Evolutionary conservation across 192 early-diverging fungal genomes (phyloP), one percentile per base, ranked within the genome.

Genomic region (Martensiomyces pterosporus): DNA sequence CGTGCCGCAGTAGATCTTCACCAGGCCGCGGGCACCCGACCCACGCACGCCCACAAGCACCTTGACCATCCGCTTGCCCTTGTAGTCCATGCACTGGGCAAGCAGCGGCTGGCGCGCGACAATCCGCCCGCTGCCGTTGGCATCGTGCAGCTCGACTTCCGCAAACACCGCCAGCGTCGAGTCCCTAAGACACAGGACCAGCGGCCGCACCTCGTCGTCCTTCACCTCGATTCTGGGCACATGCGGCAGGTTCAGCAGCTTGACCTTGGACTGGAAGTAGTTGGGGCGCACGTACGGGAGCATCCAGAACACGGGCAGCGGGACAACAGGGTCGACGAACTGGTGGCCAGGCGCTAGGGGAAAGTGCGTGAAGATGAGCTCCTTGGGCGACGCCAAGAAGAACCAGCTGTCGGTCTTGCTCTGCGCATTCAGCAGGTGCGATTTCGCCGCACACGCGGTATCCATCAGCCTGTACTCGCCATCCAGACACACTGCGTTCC

Each of bases 71-170:
- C 75, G 75, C 44, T 64, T 58, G 57, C 69, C 63, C 33, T 59
- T 52, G 36, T 77, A 67, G 62, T 73, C 64, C 55, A 77, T 63
- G 53, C 75, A 77, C 47, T 77, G 75, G 0, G 75, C 69, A 2
- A 77, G 54, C 42, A 72, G 56, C 24, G 75, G 69, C 49, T 73
- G 64, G 4, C 69, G 61, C 2, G 64, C 61, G 9, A 73, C 59
- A 14, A 73, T 72, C 26, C 69, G 64, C 9, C 65, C 65, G 43
- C 69, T 72, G 29, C 65, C 65, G 19, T 72, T 72, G 16, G 64
- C 54, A 13, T 77, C 75, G 27, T 68, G 69, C 24, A 77, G 44
- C 52, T 77, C 75, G 17, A 77, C 62, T 43, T 77, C 75, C n/a
- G 75, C 75, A 62, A 67, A 73, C 29, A 67, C 75, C 1, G 60